Evolutionary conservation across 352 stramenopile genomes (phyloP).

Genomic region (Bremia lactucae): DNA sequence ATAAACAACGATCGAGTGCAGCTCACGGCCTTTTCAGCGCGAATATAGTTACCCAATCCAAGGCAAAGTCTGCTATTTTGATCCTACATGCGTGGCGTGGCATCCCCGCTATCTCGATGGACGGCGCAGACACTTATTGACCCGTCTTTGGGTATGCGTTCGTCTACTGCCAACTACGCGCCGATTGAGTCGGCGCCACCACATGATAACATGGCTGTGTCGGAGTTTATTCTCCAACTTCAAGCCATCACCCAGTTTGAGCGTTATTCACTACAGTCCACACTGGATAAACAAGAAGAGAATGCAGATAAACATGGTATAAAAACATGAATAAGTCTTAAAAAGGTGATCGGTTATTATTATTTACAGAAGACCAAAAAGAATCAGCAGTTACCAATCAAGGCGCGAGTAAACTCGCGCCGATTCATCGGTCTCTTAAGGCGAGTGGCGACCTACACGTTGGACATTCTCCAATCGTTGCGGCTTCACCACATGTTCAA

Average conservation of each 20-base stretch:
- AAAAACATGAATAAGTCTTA: too few species aligned
- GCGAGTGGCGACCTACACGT: neutral
- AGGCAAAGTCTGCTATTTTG: too few species aligned
- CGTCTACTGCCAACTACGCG: neutral
- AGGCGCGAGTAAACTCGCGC: neutral
- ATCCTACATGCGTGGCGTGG: too few species aligned
- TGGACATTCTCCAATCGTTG: neutral
- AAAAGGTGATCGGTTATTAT: neutral
- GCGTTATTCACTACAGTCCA: neutral
- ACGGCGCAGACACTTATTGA: too few species aligned
- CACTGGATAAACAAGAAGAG: conserved; percentile 7
- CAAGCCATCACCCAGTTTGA: conserved; percentile 1
- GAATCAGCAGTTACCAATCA: neutral
- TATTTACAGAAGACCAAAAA: too few species aligned
- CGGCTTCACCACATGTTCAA: neutral
- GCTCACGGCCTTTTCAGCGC: too few species aligned
- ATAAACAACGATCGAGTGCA: too few species aligned
- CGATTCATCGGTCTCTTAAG: neutral
- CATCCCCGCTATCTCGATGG: too few species aligned
- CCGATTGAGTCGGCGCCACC: neutral
- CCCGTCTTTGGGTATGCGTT: neutral
- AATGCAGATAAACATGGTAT: too few species aligned
- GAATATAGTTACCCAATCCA: too few species aligned
- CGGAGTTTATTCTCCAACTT: neutral
- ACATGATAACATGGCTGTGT: neutral